Percentiles rank a stretch among this genome's conserved stretches.
phyloP scores from a whole-genome alignment of 345 rosid species.

The Hibiscus mutabilis region DNA sequence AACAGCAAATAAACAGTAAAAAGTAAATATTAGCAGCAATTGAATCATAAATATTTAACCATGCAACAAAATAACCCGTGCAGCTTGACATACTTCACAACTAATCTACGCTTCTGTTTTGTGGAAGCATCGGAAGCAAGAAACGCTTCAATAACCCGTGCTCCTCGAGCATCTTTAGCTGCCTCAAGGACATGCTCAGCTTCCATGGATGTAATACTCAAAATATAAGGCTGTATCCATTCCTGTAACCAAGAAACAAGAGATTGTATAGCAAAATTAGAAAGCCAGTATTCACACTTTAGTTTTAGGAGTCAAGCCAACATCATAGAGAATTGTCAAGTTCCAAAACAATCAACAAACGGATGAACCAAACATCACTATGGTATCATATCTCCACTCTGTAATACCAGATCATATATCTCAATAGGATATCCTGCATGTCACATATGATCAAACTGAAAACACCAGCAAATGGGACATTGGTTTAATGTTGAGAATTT shows the following conservation, averaged over 20 bases:
- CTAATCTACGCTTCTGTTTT: conserved; percentile 66
- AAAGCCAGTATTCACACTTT: conserved; percentile 2
- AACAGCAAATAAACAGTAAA: neutral
- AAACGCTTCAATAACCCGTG: conserved; percentile 80
- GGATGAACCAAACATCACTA: neutral
- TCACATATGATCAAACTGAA: neutral
- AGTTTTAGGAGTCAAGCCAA: neutral
- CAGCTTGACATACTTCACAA: conserved; percentile 53
- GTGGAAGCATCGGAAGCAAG: conserved; percentile 62
- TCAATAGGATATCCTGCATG: neutral
- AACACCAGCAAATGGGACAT: neutral
- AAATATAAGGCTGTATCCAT: conserved; percentile 56
- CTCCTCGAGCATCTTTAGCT: conserved; percentile 77
- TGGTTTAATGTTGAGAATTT: neutral
- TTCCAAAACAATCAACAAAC: neutral
- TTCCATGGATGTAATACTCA: conserved; percentile 71
- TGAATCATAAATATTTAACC: neutral
- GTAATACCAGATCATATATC: neutral
- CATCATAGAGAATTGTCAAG: neutral
- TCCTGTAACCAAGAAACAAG: conserved; percentile 42
- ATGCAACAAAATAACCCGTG: neutral
- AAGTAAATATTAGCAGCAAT: neutral
- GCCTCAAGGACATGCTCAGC: conserved; percentile 54
- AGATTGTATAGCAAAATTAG: neutral
- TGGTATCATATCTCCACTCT: neutral